Evolutionary conservation across 192 early-diverging fungal genomes (phyloP), one percentile per base, ranked within the genome.

Genomic region (Umbelopsis sp.): DNA sequence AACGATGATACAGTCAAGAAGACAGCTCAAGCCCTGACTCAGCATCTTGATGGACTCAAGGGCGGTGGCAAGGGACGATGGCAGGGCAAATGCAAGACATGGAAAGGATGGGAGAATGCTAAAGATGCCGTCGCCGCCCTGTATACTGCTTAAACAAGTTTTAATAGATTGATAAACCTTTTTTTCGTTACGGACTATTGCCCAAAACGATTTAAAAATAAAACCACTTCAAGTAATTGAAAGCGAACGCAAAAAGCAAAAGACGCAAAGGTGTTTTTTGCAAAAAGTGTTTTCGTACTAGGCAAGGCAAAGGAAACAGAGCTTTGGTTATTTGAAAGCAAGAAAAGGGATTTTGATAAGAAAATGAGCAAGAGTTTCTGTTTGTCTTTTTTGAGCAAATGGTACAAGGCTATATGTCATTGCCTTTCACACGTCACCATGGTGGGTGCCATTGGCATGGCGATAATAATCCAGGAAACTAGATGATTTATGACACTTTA

Each of bases 31-130:
- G 69, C 68, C 10, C 46, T 83, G 11, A 55, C 37, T 27, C 66
- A 71, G 25, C 46, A 16, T 4, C 49, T 81, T 41, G 64, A 72
- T 16, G 75, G 77, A 27, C 72, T 82, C 20, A 86, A 86, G 44
- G 84, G 84, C 4, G 84, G 84, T 45, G 84, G 80, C 2, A 81
- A 82, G 51, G 80, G 78, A 8, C 74, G 84, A 21, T 86, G 84
- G 84, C 78, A 80, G 37, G 84, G 84, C 50, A 86, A 83, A 64
- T 68, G 75, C 45, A 78, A 74, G 55, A 76, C 78, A 3, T 83
- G 80, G 80, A 77, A 73, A 51, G 74, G 72, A 61, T 61, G 55
- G 55, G 55, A 61, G 4, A 61, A 33, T 15, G 55, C 55, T 61
- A 30, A 18, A 61, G 55, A 25, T 8, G 55, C 55, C 55, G 33